Evolutionary conservation across 148 eudicot species (phyloP).

Genomic region (Salicornia ramosissima): DNA sequence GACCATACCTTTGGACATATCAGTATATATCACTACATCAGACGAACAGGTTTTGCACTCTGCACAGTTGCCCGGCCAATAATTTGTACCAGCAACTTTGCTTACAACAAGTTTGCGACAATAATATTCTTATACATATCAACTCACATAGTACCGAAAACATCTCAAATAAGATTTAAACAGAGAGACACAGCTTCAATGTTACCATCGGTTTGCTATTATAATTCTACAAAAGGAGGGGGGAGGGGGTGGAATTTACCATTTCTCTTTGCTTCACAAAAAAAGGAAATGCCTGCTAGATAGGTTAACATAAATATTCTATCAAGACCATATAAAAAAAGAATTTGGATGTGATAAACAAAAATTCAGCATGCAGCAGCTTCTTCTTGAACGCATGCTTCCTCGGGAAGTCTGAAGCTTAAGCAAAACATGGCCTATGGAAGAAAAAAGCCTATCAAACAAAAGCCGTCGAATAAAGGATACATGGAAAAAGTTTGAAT

Average conservation of each 20-base stretch:
- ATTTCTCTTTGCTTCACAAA: not conserved
- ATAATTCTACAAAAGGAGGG: not conserved
- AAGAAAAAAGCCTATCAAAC: not conserved
- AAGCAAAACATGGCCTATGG: constrained; percentile 95
- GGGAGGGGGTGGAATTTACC: no score
- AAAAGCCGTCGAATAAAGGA: not conserved
- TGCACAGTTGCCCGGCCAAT: no score
- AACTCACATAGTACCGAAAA: not conserved
- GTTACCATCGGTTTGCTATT: not conserved
- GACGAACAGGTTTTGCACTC: no score
- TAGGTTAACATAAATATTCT: not conserved
- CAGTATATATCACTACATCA: no score
- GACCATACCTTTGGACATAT: no score
- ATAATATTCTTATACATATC: no score
- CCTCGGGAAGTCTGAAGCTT: constrained; percentile 91
- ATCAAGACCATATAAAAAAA: not conserved
- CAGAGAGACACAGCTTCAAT: not conserved
- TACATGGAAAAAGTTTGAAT: not conserved
- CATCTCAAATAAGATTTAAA: not conserved
- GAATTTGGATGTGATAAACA: not conserved
- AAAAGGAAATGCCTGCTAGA: not conserved
- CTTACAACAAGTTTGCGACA: no score
- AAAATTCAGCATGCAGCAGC: constrained; percentile 13
- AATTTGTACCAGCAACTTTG: no score
- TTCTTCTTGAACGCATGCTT: constrained; percentile 47